phyloP scores from a whole-genome alignment of 2,329 filamentous ascomycete genomes.

The Aspergillus texensis region DNA sequence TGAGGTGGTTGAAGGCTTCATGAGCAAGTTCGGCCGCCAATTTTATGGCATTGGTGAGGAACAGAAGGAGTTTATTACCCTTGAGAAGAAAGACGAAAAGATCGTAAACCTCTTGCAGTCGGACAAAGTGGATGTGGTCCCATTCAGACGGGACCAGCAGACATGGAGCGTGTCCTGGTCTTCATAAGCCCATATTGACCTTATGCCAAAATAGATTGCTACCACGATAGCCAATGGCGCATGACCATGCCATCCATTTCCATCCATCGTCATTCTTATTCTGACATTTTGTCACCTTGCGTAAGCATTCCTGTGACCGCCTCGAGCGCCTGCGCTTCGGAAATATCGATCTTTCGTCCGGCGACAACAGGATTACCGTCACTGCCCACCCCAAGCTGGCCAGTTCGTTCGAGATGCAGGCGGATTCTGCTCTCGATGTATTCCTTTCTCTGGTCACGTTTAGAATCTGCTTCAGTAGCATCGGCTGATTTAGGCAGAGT shows the following conservation, averaged over 20 bases:
- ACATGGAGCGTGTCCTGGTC: conserved; percentile 45
- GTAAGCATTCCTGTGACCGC: conserved; percentile 40
- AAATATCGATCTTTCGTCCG: conserved; percentile 42
- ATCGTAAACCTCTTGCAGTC: conserved; percentile 59
- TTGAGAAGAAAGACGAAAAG: conserved; percentile 59
- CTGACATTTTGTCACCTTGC: conserved; percentile 25
- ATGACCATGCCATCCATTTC: conserved; percentile 3
- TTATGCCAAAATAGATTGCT: neutral
- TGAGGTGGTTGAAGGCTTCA: conserved; percentile 60
- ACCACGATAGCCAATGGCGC: neutral
- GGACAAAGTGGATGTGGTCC: conserved; percentile 64
- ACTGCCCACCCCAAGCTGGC: conserved; percentile 39
- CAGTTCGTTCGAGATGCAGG: conserved; percentile 69
- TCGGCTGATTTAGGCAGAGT: conserved; percentile 41
- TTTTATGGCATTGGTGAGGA: conserved; percentile 61
- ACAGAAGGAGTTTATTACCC: conserved; percentile 55
- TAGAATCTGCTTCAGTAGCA: conserved; percentile 51
- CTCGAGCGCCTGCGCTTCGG: conserved; percentile 47
- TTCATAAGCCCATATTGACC: conserved; percentile 12
- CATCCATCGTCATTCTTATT: conserved; percentile 8
- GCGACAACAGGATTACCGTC: conserved; percentile 38
- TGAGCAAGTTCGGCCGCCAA: conserved; percentile 57
- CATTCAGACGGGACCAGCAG: conserved; percentile 64
- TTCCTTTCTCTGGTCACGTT: conserved; percentile 70
- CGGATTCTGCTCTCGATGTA: conserved; percentile 83